Evolutionary conservation across 1,139 yeast species (phyloP), one percentile per base, ranked within the genome.

Genomic region (Sugiyamaella xylanicola): DNA sequence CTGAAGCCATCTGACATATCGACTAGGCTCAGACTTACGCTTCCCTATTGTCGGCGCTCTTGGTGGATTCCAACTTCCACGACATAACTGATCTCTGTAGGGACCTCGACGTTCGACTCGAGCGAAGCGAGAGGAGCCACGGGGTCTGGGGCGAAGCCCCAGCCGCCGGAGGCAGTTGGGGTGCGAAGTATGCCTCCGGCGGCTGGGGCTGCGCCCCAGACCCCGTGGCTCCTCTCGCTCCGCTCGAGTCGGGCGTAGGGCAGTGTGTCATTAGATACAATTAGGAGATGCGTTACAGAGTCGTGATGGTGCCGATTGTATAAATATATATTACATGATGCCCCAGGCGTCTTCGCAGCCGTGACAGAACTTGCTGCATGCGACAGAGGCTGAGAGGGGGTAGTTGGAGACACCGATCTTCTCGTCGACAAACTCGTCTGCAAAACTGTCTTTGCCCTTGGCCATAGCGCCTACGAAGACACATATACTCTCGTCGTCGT

Each of bases 391-490:
- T 56, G 97, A 88, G 62, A 93, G 81, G 53, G 99, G 96, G 72
- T 92, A 93, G 68, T 92, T 91, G 35, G 97, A 90, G 59, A 93
- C 86, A 65, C 97, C 97, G 61, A 93, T 87, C 70, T 93, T 93
- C 72, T 93, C 99, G 72, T 93, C 99, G 47, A 92, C 96, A 69
- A 73, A 92, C 73, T 92, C 98, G 72, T 93, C 99, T 37, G 99
- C 99, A 74, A 93, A 93, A 65, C 84, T 91, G 74, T 93, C 99
- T 70, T 87, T 87, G 68, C 99, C 99, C 74, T 97, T 85, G 25
- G 99, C 99, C 97, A 93, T 93, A 52, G 99, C 97, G 69, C 99
- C 99, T 49, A 93, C 97, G 72, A 93, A 93, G 27, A 93, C 97
- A 79, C 99, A 93, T 65, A 93, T 86, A 70, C 97, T 88, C 74